Evolutionary conservation across 805 yeast species (phyloP).

Genomic region (Cyberlindnera euphorbiae): DNA sequence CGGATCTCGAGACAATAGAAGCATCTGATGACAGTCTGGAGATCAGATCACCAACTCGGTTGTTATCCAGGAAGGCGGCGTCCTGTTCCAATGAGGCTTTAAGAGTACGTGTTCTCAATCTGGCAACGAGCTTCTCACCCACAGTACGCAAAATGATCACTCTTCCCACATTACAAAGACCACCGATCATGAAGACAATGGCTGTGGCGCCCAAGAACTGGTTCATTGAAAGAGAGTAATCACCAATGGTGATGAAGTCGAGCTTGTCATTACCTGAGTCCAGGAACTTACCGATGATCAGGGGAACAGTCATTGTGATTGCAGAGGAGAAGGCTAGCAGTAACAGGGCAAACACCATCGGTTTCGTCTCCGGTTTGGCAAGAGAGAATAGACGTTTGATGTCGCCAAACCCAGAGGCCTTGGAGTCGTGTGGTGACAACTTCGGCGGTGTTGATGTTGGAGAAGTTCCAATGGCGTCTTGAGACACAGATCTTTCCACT

Average conservation of each 20-base stretch:
- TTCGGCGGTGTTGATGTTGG: slow-evolving; percentile 6
- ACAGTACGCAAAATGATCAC: slow-evolving; percentile 68
- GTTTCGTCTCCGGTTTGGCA: slow-evolving; percentile 52
- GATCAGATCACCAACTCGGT: slow-evolving; percentile 87
- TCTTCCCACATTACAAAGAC: slow-evolving; percentile 76
- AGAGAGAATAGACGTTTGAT: slow-evolving; percentile 44
- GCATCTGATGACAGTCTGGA: slow-evolving; percentile 87
- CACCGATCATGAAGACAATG: slow-evolving; percentile 64
- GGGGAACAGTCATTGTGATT: slow-evolving; percentile 76
- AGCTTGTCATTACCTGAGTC: slow-evolving; percentile 40
- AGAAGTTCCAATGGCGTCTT: too few relatives aligned
- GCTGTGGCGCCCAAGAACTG: slow-evolving; percentile 62
- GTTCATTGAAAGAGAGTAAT: slow-evolving; percentile 54
- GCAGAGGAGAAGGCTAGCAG: slow-evolving; percentile 69
- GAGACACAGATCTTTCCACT: too few relatives aligned
- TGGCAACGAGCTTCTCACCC: slow-evolving; percentile 85
- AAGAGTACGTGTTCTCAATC: slow-evolving; percentile 72
- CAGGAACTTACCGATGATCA: slow-evolving; percentile 78
- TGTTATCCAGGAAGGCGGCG: slow-evolving; percentile 82
- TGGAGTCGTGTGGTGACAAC: slow-evolving; percentile 30
- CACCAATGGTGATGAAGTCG: slow-evolving; percentile 30
- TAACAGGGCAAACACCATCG: slow-evolving; percentile 55
- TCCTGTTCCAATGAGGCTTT: slow-evolving; percentile 79
- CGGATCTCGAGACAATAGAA: slow-evolving; percentile 77
- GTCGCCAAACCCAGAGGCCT: slow-evolving; percentile 31